Base-by-base conservation (phyloP, 2,329 filamentous ascomycete species). In the Colletotrichum ledebouriae region DNA sequence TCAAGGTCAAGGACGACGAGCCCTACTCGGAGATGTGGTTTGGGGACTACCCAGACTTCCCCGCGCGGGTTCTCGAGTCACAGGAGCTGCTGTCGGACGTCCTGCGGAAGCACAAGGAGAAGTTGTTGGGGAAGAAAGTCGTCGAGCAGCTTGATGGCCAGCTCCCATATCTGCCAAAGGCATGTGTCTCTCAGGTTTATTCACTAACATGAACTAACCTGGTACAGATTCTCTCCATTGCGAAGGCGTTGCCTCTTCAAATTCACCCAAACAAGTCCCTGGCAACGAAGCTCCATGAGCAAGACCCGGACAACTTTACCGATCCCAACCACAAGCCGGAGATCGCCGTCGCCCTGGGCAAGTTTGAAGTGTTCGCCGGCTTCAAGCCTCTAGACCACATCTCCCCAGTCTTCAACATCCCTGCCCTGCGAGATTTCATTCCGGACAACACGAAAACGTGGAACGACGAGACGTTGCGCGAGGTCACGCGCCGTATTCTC, bases 291-390 rank as follows among this genome's bases (percentile, higher is more conserved):
- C 83, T 94, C 2, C 90, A 94, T 78, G 76, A 84, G 61, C 76
- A 87, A 71, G 84, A 93, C 61, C 90, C 91, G 0, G 78, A 87
- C 2, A 85, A 88, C 65, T 94, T 92, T 76, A 87, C 86, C 1
- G 91, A 94, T 71, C 80, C 86, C 3, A 94, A 94, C 76, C 91
- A 94, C 82, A 94, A 94, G 78, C 92, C 92, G 1, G 92, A 94
- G 75, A 94, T 94, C 60, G 91, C 92, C 1, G 81, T 94, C 1
- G 91, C 92, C 0, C 79, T 94, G 1, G 84, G 86, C 12, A 86
- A 88, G 22, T 94, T 94, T 73, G 91, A 94, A 76, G 88, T 91
- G 0, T 94, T 94, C 72, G 90, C 89, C 10, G 92, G 92, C 6
- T 94, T 90, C 81, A 94, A 92, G 74, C 88, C 90, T 0, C 79